phyloP scores from a whole-genome alignment of 2,329 filamentous ascomycete genomes.

The Epichloe baconii region DNA sequence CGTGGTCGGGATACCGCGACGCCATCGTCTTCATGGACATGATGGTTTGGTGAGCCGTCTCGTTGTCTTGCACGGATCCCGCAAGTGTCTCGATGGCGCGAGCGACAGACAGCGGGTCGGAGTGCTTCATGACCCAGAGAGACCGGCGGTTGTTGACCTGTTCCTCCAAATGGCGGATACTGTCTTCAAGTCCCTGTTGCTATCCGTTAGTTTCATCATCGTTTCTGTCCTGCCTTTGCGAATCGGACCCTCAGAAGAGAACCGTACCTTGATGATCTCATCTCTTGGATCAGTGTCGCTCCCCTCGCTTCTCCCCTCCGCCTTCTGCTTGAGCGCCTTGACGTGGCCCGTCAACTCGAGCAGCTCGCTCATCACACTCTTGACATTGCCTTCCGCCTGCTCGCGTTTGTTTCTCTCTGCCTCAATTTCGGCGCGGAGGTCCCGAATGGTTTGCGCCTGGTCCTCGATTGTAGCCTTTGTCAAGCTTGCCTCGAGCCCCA shows the following conservation, averaged over 20 bases:
- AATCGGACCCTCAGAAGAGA: background rate
- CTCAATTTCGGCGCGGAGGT: constrained; percentile 18
- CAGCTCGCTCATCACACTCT: constrained; percentile 12
- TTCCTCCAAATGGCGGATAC: constrained; percentile 21
- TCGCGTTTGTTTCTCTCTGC: constrained; percentile 19
- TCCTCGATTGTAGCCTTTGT: constrained; percentile 22
- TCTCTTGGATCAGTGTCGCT: constrained; percentile 11
- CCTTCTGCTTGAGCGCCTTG: constrained; percentile 16
- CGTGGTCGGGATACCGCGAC: background rate
- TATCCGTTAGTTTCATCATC: background rate
- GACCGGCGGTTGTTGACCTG: constrained; percentile 23
- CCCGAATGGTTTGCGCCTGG: constrained; percentile 18
- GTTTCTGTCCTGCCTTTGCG: too few species aligned
- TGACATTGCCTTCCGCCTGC: constrained; percentile 15
- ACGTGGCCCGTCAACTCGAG: constrained; percentile 12
- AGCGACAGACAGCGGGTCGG: constrained; percentile 17
- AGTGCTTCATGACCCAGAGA: constrained; percentile 23
- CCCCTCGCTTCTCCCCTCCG: constrained; percentile 8
- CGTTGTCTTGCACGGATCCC: constrained; percentile 16
- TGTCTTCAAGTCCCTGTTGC: constrained; percentile 18
- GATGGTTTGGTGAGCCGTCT: constrained; percentile 14
- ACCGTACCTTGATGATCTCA: constrained; percentile 19
- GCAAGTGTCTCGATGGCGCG: constrained; percentile 20
- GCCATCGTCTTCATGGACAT: constrained; percentile 12
- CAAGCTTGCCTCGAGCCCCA: constrained; percentile 26